These are phyloP conservation scores for Tephrocybe sp. DNA, from an alignment of 768 basidiomycete genomes.

Conservation along the genomic window DNA sequence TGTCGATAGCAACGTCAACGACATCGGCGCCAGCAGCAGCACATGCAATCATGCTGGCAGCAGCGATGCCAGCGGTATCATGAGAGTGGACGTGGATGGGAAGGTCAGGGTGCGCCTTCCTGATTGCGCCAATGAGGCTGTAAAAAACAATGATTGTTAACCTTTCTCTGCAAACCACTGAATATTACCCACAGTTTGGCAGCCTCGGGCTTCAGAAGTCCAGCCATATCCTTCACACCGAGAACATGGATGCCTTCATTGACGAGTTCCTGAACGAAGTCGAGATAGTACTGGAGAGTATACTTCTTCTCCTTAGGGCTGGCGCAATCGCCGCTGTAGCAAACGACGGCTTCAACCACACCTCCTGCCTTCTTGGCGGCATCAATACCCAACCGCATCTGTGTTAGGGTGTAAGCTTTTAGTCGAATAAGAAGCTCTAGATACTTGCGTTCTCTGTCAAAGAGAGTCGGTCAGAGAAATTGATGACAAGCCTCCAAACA, in stretches of 20 bases:
- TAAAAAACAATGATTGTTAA: constrained; percentile 5
- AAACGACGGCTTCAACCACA: constrained; percentile 95
- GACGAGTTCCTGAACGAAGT: constrained; percentile 92
- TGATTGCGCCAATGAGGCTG: constrained; percentile 91
- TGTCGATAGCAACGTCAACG: constrained; percentile 98
- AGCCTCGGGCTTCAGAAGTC: constrained; percentile 91
- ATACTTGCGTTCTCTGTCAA: constrained; percentile 66
- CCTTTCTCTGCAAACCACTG: background rate
- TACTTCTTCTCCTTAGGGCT: constrained; percentile 96
- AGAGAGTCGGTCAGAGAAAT: constrained; percentile 6
- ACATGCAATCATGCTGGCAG: constrained; percentile 93
- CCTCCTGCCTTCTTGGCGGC: constrained; percentile 99
- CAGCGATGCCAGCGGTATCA: constrained; percentile 97
- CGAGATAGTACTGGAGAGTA: constrained; percentile 95
- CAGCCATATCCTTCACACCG: constrained; percentile 99
- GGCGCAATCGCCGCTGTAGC: constrained; percentile 98
- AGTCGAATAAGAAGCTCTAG: background rate
- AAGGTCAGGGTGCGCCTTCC: constrained; percentile 94
- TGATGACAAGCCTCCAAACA: constrained; percentile 5
- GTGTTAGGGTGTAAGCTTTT: constrained; percentile 7
- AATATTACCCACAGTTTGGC: constrained; percentile 71
- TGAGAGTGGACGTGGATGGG: constrained; percentile 99
- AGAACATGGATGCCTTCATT: constrained; percentile 95
- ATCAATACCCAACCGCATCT: constrained; percentile 98
- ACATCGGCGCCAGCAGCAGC: constrained; percentile 98